Percentiles rank a stretch among this genome's conserved stretches.
Conservation (phyloP, 306 rosid genomes). For the Acmispon strigosus region DNA sequence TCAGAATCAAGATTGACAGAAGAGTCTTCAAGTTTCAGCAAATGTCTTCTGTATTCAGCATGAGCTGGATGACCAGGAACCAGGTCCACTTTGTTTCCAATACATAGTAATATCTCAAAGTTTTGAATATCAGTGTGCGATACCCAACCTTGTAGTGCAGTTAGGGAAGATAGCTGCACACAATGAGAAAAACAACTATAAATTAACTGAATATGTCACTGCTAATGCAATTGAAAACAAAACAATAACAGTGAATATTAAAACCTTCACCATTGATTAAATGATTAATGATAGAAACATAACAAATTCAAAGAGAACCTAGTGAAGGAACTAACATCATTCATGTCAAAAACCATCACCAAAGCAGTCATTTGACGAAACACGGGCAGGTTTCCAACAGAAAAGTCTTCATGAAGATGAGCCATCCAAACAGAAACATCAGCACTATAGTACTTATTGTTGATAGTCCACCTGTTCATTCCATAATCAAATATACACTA, state of each 20-base stretch:
- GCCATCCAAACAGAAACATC: constrained; percentile 74
- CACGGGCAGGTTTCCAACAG: constrained; percentile 36
- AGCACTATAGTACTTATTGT: constrained; percentile 75
- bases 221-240: not conserved
- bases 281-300: not conserved
- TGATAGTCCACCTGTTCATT: constrained; percentile 63
- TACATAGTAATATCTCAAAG: constrained; percentile 69
- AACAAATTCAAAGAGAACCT: not conserved
- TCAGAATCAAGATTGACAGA: constrained; percentile 33
- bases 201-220: not conserved
- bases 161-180: constrained; percentile 60
- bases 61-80: constrained; percentile 75
- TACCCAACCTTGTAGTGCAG: constrained; percentile 64
- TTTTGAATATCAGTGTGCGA: constrained; percentile 55
- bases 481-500: not conserved
- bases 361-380: constrained; percentile 54
- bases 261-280: not conserved
- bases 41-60: constrained; percentile 61
- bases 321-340: constrained; percentile 48
- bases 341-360: constrained; percentile 82
- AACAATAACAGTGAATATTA: not conserved
- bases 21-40: constrained; percentile 46
- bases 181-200: not conserved
- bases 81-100: constrained; percentile 89
- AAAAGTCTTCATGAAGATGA: constrained; percentile 59